phyloP scores from a whole-genome alignment of 1,284 basidiomycete species.

The Leccinum variabile region DNA sequence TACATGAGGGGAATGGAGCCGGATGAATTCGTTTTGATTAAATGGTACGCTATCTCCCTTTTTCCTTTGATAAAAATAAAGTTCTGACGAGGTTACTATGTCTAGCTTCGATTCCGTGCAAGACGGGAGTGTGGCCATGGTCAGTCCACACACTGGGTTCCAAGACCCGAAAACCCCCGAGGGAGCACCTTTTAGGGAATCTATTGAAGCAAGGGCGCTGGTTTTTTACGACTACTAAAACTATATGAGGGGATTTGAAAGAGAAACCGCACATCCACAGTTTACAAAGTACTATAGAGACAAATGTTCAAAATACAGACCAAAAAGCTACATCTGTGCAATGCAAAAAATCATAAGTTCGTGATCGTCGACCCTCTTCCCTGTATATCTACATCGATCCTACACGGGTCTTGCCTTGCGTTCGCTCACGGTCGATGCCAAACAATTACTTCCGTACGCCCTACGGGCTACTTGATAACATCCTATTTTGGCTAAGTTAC shows the following conservation, averaged over 20 bases:
- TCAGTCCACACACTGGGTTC: constrained; percentile 49
- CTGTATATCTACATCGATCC: too few species aligned
- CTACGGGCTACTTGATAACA: too few species aligned
- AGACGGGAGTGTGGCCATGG: constrained; percentile 41
- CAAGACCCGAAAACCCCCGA: constrained; percentile 37
- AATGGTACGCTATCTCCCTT: constrained; percentile 39
- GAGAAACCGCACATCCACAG: background rate
- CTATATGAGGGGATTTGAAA: background rate
- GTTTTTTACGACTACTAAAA: constrained; percentile 36
- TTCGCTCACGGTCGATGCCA: too few species aligned
- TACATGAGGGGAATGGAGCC: constrained; percentile 37
- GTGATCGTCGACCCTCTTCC: too few species aligned
- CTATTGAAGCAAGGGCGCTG: constrained; percentile 40
- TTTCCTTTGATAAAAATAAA: background rate
- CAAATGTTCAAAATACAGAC: too few species aligned
- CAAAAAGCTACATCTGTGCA: too few species aligned
- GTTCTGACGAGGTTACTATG: background rate
- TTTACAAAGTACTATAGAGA: too few species aligned
- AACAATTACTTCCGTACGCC: too few species aligned
- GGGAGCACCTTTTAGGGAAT: constrained; percentile 37
- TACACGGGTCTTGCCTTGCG: too few species aligned
- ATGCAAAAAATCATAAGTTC: too few species aligned
- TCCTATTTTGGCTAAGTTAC: too few species aligned
- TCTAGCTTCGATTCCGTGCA: constrained; percentile 17
- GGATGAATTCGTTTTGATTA: constrained; percentile 49